Evolutionary conservation across 2,329 filamentous ascomycete genomes (phyloP), one percentile per base, ranked within the genome.

Genomic region (Dothistroma pini): DNA sequence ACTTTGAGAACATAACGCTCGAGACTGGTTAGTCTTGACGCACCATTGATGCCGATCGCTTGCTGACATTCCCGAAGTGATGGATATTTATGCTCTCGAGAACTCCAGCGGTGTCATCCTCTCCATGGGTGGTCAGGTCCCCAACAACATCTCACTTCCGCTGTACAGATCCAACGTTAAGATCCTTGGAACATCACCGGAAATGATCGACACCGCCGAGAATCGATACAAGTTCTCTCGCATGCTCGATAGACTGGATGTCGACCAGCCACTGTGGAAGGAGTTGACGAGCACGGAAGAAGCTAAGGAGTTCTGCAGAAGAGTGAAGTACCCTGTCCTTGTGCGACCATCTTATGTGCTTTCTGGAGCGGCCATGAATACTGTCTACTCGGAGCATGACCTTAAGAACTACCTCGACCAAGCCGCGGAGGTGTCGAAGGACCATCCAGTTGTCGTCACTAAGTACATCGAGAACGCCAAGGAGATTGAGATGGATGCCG

Each of bases 401-500:
- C 81, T 99, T 61, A 90, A 91, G 70, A 88, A 83, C 71, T 97
- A 96, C 77, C 83, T 99, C 50, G 86, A 90, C 66, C 93, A 97
- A 78, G 95, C 95, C 57, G 90, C 86, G 7, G 93, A 96, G 67
- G 95, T 99, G 52, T 97, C 95, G 6, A 87, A 90, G 64, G 93
- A 97, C 64, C 91, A 97, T 75, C 95, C 95, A 0, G 95, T 99
- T 11, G 95, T 99, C 63, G 97, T 99, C 72, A 97, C 93, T 63
- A 99, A 99, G 80, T 99, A 97, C 79, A 97, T 99, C 68, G 95
- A 99, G 81, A 95, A 96, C 68, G 95, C 95, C 67, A 97, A 99
- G 82, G 95, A 99, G 77, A 97, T 99, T 66, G 95, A 99, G 78
- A 97, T 99, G 95, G 95, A 99, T 71, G 95, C 95, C 47, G 95